Conservation (phyloP, 306 rosid species). For the Styphnolobium japonicum region DNA sequence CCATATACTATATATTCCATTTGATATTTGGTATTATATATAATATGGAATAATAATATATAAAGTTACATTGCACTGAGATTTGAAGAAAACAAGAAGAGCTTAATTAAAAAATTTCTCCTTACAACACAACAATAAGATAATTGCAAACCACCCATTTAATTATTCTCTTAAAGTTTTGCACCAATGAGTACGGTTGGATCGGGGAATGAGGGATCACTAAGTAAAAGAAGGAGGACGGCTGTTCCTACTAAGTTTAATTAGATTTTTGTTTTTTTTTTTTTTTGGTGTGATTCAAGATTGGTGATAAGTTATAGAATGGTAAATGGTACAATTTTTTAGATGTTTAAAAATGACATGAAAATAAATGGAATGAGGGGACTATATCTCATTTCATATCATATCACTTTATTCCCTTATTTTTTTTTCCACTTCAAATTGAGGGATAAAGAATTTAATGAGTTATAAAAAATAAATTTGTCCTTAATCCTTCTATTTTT, state of each 20-base stretch:
- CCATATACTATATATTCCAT: not conserved
- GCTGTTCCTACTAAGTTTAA: not conserved
- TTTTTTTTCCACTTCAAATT: no score
- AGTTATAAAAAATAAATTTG: no score
- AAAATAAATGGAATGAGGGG: no score
- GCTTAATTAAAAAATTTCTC: not conserved
- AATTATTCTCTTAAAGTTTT: not conserved
- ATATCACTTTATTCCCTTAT: no score
- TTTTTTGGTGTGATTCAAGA: no score
- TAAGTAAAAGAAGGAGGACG: not conserved
- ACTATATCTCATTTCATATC: no score
- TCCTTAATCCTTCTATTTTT: no score
- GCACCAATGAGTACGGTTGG: not conserved
- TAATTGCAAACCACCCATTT: not conserved
- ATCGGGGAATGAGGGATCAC: not conserved
- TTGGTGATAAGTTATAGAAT: no score
- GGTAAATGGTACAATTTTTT: no score
- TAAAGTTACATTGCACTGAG: not conserved
- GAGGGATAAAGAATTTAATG: no score
- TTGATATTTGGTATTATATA: not conserved
- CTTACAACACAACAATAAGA: not conserved
- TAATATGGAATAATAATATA: not conserved
- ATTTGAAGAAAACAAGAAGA: not conserved
- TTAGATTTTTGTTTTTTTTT: not conserved
- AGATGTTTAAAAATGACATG: no score